phyloP scores from a whole-genome alignment of 2,329 filamentous ascomycete genomes.

The Pseudocercospora pini-densiflorae region DNA sequence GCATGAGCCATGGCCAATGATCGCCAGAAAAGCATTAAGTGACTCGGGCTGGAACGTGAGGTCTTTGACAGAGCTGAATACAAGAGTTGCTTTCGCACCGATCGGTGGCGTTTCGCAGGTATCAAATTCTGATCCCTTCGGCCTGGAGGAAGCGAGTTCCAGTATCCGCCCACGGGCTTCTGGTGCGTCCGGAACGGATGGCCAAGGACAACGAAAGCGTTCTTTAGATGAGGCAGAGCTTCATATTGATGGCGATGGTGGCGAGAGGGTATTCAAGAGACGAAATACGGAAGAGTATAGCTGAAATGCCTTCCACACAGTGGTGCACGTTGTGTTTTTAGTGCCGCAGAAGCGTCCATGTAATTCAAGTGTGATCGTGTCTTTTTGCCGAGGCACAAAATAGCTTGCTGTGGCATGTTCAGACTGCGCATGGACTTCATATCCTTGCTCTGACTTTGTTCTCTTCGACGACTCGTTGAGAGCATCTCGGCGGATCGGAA shows the following conservation, averaged over 20 bases:
- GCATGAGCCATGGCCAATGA: slow-evolving; percentile 5
- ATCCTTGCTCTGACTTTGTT: background rate
- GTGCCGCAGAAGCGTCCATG: background rate
- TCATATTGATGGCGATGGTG: background rate
- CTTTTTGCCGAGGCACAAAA: background rate
- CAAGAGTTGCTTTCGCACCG: background rate
- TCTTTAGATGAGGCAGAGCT: background rate
- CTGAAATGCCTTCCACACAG: background rate
- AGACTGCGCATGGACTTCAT: background rate
- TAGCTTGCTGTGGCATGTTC: background rate
- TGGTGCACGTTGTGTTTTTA: background rate
- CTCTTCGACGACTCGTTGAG: background rate
- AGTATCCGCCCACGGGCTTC: background rate
- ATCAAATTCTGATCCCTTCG: background rate
- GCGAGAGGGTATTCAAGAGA: background rate
- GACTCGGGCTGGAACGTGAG: background rate
- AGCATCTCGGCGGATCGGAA: background rate
- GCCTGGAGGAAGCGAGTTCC: background rate
- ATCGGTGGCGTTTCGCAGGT: background rate
- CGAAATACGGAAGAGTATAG: background rate
- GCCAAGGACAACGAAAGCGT: background rate
- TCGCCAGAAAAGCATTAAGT: slow-evolving; percentile 6
- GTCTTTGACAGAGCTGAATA: background rate
- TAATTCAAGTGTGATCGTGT: background rate
- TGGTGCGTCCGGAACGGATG: background rate